Evolutionary conservation across 2,329 filamentous ascomycete genomes (phyloP).

Genomic region (Sporothrix pallida): DNA sequence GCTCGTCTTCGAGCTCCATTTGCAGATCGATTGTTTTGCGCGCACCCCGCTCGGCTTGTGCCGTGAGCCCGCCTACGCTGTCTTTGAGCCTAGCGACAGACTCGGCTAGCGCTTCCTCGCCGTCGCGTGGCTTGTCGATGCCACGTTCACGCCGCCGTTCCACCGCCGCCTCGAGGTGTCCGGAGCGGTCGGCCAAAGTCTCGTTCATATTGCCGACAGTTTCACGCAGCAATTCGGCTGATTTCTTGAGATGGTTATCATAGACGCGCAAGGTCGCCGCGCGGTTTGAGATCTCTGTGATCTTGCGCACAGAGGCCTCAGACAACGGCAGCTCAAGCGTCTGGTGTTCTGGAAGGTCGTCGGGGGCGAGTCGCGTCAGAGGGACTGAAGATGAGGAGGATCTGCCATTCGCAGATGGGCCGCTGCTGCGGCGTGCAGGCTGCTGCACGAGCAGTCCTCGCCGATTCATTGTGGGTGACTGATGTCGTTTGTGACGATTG

Average conservation of each 20-base stretch:
- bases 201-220: slow-evolving; percentile 57
- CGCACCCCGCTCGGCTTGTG: slow-evolving; percentile 53
- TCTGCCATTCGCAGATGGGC: background rate
- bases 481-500: background rate
- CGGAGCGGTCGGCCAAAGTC: slow-evolving; percentile 46
- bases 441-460: slow-evolving; percentile 36
- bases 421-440: slow-evolving; percentile 12
- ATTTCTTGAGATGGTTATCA: slow-evolving; percentile 54
- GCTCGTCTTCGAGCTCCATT: slow-evolving; percentile 58
- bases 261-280: slow-evolving; percentile 52
- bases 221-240: slow-evolving; percentile 52
- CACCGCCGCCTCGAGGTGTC: slow-evolving; percentile 44
- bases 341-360: slow-evolving; percentile 57
- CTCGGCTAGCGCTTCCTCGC: slow-evolving; percentile 45
- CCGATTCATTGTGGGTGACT: slow-evolving; percentile 30
- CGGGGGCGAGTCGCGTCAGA: slow-evolving; percentile 36
- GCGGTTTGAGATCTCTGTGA: slow-evolving; percentile 52
- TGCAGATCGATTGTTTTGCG: slow-evolving; percentile 57
- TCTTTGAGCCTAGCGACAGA: slow-evolving; percentile 48
- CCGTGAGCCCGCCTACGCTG: slow-evolving; percentile 52
- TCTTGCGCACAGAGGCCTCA: slow-evolving; percentile 46
- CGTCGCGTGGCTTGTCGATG: slow-evolving; percentile 36
- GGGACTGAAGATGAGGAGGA: slow-evolving; percentile 6
- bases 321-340: slow-evolving; percentile 55
- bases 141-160: slow-evolving; percentile 47